Conservation (phyloP, 2,329 filamentous ascomycete genomes). For the Sphaerostilbella broomeana region DNA sequence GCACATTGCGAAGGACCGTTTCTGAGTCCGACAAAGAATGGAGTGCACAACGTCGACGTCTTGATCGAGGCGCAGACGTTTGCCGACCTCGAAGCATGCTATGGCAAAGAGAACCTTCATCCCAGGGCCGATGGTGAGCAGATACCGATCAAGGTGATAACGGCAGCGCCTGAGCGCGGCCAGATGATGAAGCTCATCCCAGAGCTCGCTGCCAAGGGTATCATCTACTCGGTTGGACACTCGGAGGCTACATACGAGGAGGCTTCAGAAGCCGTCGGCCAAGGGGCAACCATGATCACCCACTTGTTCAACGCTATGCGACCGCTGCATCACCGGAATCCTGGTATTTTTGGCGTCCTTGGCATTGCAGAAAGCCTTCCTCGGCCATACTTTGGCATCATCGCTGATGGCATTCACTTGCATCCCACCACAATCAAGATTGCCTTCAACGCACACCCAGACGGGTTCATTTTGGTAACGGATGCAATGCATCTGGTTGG, state of each 20-base stretch:
- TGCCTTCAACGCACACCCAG: constrained; percentile 77
- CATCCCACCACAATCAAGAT: constrained; percentile 86
- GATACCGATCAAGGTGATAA: constrained; percentile 67
- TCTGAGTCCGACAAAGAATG: constrained; percentile 74
- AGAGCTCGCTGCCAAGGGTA: constrained; percentile 55
- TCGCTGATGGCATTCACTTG: constrained; percentile 83
- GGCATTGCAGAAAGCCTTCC: constrained; percentile 54
- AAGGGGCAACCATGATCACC: constrained; percentile 82
- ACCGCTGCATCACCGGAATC: constrained; percentile 83
- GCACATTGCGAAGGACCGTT: constrained; percentile 92
- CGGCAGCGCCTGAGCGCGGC: constrained; percentile 75
- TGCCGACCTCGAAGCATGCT: constrained; percentile 61
- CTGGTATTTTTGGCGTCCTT: constrained; percentile 80
- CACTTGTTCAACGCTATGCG: constrained; percentile 94
- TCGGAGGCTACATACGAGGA: constrained; percentile 83
- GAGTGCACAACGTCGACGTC: constrained; percentile 72
- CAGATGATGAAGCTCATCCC: constrained; percentile 63
- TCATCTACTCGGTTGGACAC: constrained; percentile 77
- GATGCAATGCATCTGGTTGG: constrained; percentile 88
- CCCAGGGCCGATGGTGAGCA: constrained; percentile 28
- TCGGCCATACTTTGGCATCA: constrained; percentile 79
- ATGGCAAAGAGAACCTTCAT: constrained; percentile 63
- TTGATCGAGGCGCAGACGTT: constrained; percentile 59
- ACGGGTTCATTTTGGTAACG: constrained; percentile 81
- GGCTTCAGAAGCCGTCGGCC: constrained; percentile 61